These are phyloP conservation scores for Alternaria infectoria DNA, from an alignment of 2,329 filamentous ascomycete species.

Conservation along the genomic window DNA sequence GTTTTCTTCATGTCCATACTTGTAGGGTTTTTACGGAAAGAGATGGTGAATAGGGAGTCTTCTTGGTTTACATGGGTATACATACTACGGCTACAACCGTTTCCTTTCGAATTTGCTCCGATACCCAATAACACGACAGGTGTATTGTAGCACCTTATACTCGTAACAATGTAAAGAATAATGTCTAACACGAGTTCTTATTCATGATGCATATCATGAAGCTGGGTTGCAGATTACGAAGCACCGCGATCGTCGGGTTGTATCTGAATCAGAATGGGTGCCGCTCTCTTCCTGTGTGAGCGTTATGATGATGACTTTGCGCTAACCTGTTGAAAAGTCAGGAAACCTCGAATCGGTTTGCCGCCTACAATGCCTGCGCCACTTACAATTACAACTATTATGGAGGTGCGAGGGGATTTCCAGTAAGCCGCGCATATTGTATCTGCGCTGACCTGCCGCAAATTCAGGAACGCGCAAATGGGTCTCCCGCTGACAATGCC, in stretches of 20 bases:
- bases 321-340: not conserved
- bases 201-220: not conserved
- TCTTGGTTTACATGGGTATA: not conserved
- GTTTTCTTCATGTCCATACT: constrained; percentile 1
- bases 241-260: not conserved
- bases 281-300: not conserved
- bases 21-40: not conserved
- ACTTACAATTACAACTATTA: not conserved
- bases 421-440: not conserved
- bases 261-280: not conserved
- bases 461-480: too few relatives aligned
- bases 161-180: not conserved
- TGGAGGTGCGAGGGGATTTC: not conserved
- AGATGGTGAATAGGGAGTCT: not conserved
- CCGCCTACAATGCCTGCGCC: not conserved
- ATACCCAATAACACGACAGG: constrained; percentile 14
- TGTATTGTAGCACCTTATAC: not conserved
- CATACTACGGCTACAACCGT: not conserved
- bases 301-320: not conserved
- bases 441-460: too few relatives aligned
- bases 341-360: not conserved
- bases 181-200: not conserved
- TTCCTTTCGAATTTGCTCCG: constrained; percentile 1
- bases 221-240: not conserved
- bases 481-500: too few relatives aligned